phyloP scores from a whole-genome alignment of 2,329 filamentous ascomycete genomes.

The Alternaria burnsii region DNA sequence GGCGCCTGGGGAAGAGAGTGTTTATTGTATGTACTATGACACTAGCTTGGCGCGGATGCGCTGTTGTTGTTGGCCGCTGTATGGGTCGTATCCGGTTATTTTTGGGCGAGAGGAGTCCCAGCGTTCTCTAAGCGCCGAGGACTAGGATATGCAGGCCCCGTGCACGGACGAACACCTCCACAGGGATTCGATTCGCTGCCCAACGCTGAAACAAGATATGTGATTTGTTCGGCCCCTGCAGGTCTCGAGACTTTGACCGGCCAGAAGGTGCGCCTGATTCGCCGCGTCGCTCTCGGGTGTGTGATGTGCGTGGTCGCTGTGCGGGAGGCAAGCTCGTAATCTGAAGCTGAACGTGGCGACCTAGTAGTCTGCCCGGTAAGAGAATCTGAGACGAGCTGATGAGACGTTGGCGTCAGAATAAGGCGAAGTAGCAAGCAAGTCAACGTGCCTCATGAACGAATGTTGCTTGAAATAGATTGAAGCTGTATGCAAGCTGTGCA shows the following conservation, averaged over 20 bases:
- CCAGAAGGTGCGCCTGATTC: slow-evolving; percentile 36
- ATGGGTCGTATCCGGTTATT: slow-evolving; percentile 36
- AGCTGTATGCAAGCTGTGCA: slow-evolving; percentile 33
- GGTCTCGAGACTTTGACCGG: slow-evolving; percentile 30
- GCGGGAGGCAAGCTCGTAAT: slow-evolving; percentile 35
- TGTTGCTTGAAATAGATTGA: slow-evolving; percentile 34
- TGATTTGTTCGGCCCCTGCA: slow-evolving; percentile 51
- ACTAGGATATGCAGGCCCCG: slow-evolving; percentile 26
- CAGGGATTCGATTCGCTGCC: slow-evolving; percentile 29
- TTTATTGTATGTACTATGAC: slow-evolving; percentile 44
- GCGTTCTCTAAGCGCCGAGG: slow-evolving; percentile 44
- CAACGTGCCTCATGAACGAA: slow-evolving; percentile 18
- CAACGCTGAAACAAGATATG: slow-evolving; percentile 45
- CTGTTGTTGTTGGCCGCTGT: slow-evolving; percentile 45
- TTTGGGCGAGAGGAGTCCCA: slow-evolving; percentile 38
- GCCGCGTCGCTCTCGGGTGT: slow-evolving; percentile 28
- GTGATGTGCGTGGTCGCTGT: slow-evolving; percentile 37
- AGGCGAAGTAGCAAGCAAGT: slow-evolving; percentile 24
- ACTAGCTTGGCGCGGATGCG: slow-evolving; percentile 38
- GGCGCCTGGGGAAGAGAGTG: slow-evolving; percentile 37
- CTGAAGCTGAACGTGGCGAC: slow-evolving; percentile 36
- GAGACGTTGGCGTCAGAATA: slow-evolving; percentile 32
- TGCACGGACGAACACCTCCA: slow-evolving; percentile 28
- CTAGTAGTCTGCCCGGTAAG: slow-evolving; percentile 29
- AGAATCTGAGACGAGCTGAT: slow-evolving; percentile 41